These are phyloP conservation scores for Globisporangium radiosum DNA, from an alignment of 352 stramenopile species.

Conservation along the genomic window DNA sequence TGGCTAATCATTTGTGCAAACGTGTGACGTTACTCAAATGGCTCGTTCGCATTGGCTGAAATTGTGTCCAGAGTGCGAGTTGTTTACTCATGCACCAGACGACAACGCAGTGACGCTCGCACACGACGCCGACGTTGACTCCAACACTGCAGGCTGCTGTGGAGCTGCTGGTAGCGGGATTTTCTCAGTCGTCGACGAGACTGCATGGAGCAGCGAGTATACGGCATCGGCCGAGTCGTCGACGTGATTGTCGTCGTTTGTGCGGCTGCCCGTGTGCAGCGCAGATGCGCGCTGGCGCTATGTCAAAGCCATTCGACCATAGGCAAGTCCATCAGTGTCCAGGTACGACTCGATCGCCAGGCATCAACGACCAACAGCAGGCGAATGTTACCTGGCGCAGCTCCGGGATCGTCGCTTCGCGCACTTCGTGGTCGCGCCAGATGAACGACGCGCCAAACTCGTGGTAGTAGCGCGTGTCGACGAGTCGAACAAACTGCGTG, in stretches of 20 bases:
- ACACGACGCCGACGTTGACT: neutral
- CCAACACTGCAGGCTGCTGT: neutral
- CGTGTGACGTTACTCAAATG: no score
- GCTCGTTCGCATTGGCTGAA: no score
- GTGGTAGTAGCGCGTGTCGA: slow-evolving; percentile 60
- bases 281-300: no score
- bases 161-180: slow-evolving; percentile 15
- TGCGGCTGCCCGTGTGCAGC: neutral
- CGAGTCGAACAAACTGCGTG: slow-evolving; percentile 31
- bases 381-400: slow-evolving; percentile 26
- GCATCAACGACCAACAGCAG: neutral
- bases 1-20: no score
- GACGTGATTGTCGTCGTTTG: neutral
- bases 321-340: no score
- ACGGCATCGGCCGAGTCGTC: slow-evolving; percentile 29
- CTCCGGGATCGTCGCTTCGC: slow-evolving; percentile 25
- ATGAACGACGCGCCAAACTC: slow-evolving; percentile 48
- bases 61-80: no score
- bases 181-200: slow-evolving; percentile 33
- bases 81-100: no score
- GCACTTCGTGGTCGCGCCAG: slow-evolving; percentile 45
- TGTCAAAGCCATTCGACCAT: no score
- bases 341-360: no score
- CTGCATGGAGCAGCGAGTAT: slow-evolving; percentile 26
- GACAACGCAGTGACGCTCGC: no score